These are phyloP conservation scores for Saturnispora halmiae DNA, from an alignment of 805 yeast species.

Conservation along the genomic window DNA sequence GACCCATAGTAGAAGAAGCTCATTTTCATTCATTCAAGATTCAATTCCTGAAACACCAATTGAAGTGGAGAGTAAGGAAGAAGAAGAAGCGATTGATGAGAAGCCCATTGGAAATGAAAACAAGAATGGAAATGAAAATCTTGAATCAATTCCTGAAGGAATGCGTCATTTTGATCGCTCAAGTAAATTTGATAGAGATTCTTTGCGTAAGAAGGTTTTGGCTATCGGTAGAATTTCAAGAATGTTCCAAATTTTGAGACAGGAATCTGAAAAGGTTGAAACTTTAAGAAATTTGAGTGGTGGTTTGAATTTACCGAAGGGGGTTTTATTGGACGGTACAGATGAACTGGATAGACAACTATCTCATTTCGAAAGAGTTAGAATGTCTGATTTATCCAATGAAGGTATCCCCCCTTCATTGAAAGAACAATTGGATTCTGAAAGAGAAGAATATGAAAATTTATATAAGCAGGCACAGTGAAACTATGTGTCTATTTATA, in stretches of 20 bases:
- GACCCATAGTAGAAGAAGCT: neutral
- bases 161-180: constrained; percentile 3
- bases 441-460: constrained; percentile 9
- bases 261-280: constrained; percentile 81
- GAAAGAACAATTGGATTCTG: constrained; percentile 12
- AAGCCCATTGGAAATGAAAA: neutral
- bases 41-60: neutral
- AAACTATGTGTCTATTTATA: too few species aligned
- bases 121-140: constrained; percentile 5
- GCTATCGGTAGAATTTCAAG: constrained; percentile 96
- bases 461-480: constrained; percentile 8
- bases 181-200: constrained; percentile 26
- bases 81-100: constrained; percentile 3
- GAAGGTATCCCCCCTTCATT: constrained; percentile 78
- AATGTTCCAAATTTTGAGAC: constrained; percentile 83
- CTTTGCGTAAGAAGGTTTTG: constrained; percentile 75
- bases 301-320: constrained; percentile 68
- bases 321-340: constrained; percentile 72
- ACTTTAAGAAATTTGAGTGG: constrained; percentile 68
- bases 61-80: neutral
- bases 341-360: constrained; percentile 70
- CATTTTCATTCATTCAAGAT: neutral
- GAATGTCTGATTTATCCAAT: constrained; percentile 66
- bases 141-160: neutral
- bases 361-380: constrained; percentile 73